Conservation (phyloP, 805 yeast species). For the Suhomyces emberorum region DNA sequence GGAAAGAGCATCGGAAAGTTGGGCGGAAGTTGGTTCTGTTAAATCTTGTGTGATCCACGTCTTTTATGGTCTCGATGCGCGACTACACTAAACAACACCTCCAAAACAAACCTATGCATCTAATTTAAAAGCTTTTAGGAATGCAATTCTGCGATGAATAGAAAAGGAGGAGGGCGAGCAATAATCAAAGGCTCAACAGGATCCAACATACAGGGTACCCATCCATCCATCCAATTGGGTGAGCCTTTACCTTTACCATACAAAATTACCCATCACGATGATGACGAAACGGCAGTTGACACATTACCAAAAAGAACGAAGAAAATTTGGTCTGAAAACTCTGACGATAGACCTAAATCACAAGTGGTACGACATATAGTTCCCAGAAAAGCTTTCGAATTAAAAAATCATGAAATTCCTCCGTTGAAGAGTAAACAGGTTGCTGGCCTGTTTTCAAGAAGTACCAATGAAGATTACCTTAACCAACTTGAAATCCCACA, state of each 20-base stretch:
- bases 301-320: constrained; percentile 6
- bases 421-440: no score
- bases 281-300: constrained; percentile 10
- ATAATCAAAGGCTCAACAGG: constrained; percentile 1
- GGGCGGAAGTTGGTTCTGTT: no score
- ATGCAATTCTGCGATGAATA: background rate
- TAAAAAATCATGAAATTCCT: background rate
- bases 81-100: no score
- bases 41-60: no score
- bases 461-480: no score
- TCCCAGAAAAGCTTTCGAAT: background rate
- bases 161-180: no score
- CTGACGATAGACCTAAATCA: background rate
- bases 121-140: no score
- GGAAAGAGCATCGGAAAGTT: no score
- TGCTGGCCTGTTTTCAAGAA: no score
- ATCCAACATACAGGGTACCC: background rate
- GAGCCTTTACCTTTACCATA: constrained; percentile 38
- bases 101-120: background rate
- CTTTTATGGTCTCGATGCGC: no score
- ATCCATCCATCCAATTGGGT: constrained; percentile 17
- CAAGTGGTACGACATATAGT: background rate
- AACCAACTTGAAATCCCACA: no score
- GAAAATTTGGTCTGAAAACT: constrained; percentile 2
- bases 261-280: constrained; percentile 13